Evolutionary conservation across 257 asterid genomes (phyloP).

Genomic region (Solanum chiquidenum): DNA sequence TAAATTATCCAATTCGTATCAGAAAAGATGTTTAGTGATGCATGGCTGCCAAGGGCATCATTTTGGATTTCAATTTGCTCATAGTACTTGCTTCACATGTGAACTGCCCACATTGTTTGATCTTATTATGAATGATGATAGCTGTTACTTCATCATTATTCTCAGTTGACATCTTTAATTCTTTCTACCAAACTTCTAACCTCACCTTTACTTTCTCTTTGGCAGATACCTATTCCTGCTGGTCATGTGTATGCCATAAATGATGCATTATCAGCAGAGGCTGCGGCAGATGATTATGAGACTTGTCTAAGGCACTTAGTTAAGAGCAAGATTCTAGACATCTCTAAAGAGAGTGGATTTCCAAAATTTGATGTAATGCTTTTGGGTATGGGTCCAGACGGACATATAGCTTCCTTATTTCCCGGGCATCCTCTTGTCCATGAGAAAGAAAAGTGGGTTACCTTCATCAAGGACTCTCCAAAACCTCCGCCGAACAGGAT

Average conservation of each 20-base stretch:
- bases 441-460: conserved; percentile 68
- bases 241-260: conserved; percentile 76
- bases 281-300: conserved; percentile 86
- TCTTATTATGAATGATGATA: neutral
- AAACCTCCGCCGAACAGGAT: conserved; percentile 92
- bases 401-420: conserved; percentile 85
- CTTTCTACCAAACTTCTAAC: neutral
- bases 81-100: neutral
- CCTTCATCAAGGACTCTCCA: conserved; percentile 77
- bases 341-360: conserved; percentile 41
- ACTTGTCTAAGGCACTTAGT: conserved; percentile 68
- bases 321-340: conserved; percentile 30
- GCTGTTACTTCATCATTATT: neutral
- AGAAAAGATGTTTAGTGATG: neutral
- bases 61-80: neutral
- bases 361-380: conserved; percentile 89
- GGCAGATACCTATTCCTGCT: conserved; percentile 74
- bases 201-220: neutral
- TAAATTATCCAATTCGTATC: neutral
- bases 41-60: neutral
- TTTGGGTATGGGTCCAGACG: conserved; percentile 96
- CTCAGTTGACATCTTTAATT: neutral
- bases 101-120: neutral
- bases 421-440: conserved; percentile 75
- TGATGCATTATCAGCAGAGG: conserved; percentile 78